A percentile compares a stretch with the other conserved stretches of the same genome.
These are phyloP conservation scores for Pistacia integerrima DNA, from an alignment of 345 rosid genomes.

Conservation along the genomic window DNA sequence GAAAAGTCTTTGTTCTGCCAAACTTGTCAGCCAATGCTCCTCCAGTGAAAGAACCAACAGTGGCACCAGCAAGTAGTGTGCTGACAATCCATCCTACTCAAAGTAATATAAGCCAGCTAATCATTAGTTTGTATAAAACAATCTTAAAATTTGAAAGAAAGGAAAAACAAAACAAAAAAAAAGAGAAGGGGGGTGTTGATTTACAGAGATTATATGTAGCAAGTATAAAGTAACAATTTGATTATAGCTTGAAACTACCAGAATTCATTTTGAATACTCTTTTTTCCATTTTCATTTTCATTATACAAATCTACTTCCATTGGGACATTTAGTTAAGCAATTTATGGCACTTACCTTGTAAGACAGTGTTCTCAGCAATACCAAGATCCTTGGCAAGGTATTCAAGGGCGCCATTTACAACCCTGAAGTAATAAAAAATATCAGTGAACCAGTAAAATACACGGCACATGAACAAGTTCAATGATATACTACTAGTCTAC, in stretches of 20 bases:
- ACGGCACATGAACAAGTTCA: background rate
- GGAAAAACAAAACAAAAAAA: background rate
- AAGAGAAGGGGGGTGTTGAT: background rate
- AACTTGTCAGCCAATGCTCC: constrained; percentile 94
- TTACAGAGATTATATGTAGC: background rate
- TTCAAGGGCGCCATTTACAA: constrained; percentile 95
- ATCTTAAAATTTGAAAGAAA: background rate
- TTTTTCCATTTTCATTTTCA: background rate
- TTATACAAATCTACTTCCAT: background rate
- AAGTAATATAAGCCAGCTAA: constrained; percentile 16
- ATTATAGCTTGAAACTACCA: background rate
- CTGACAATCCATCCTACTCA: constrained; percentile 96
- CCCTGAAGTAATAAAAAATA: constrained; percentile 48
- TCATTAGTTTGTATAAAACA: constrained; percentile 8
- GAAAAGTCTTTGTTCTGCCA: constrained; percentile 92
- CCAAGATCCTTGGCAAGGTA: constrained; percentile 97
- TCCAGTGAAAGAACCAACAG: constrained; percentile 94
- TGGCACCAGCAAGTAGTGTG: constrained; percentile 95
- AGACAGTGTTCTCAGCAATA: constrained; percentile 73
- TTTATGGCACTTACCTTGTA: constrained; percentile 69
- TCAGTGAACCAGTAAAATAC: background rate
- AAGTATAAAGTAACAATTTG: background rate
- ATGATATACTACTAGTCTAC: background rate
- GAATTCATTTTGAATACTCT: no score
- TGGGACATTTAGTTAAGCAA: background rate